Conservation (phyloP, 495 filamentous ascomycete species). For the Trichodelitschia bisporula region DNA sequence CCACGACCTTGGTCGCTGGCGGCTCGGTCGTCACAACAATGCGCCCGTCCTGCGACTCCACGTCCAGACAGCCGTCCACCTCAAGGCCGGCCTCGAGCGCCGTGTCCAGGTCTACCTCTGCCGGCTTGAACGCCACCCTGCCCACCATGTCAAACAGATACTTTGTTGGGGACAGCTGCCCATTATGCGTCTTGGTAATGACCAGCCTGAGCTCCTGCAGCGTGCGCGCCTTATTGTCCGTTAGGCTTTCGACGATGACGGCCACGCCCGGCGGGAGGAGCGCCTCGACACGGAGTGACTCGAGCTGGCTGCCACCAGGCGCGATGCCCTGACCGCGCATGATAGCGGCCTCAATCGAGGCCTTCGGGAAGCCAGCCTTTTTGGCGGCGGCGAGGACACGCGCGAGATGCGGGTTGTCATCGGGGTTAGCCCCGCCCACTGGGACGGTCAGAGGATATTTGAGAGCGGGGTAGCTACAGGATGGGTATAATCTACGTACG, state of each 20-base stretch:
- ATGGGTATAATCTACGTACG: conserved; percentile 14
- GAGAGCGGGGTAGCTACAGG: conserved; percentile 4
- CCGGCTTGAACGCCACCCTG: conserved; percentile 45
- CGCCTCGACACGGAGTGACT: conserved; percentile 54
- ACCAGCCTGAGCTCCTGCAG: conserved; percentile 41
- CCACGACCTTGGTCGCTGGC: conserved; percentile 35
- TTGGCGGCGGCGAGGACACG: conserved; percentile 53
- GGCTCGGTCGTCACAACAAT: conserved; percentile 59
- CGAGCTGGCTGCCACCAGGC: conserved; percentile 40
- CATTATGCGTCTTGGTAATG: conserved; percentile 48
- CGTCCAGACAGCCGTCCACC: no score
- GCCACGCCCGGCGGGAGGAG: conserved; percentile 58
- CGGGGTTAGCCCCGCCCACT: conserved; percentile 44
- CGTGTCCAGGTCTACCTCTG: conserved; percentile 59
- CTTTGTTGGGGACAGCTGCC: conserved; percentile 39
- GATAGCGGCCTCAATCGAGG: conserved; percentile 58
- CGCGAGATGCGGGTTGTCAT: conserved; percentile 48
- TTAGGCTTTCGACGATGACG: conserved; percentile 59
- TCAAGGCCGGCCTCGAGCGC: no score
- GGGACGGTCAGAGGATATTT: conserved; percentile 6
- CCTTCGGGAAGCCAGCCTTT: conserved; percentile 66
- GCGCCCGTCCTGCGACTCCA: conserved; percentile 26
- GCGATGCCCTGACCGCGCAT: conserved; percentile 69
- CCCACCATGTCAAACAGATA: conserved; percentile 44
- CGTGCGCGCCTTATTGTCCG: conserved; percentile 50